A percentile compares a stretch with the other conserved stretches of the same genome.
phyloP scores from a whole-genome alignment of 1,284 basidiomycete species.

The Microbotryum silenes-acaulis region DNA sequence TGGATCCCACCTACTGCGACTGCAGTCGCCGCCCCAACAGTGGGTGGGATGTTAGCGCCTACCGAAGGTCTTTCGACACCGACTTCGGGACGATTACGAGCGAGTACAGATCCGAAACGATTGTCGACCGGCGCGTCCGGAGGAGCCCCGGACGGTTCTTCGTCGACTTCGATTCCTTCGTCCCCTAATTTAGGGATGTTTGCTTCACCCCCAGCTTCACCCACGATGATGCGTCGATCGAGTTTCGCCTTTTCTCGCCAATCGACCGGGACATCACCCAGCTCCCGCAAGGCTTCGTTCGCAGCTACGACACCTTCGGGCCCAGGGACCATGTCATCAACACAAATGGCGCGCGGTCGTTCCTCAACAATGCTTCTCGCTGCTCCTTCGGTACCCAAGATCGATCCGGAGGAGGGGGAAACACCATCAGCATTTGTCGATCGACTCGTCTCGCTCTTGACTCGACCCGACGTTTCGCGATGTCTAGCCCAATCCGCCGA shows the following conservation, averaged over 20 bases:
- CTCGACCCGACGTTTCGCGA: background rate
- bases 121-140: constrained; percentile 5
- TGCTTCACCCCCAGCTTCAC: too few species aligned
- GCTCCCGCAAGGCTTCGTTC: background rate
- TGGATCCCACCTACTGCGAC: constrained; percentile 5
- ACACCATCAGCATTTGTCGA: constrained; percentile 60
- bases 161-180: background rate
- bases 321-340: background rate
- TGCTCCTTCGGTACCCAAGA: constrained; percentile 1
- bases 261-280: background rate
- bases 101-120: constrained; percentile 25
- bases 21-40: background rate
- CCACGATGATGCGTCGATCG: too few species aligned
- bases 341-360: background rate
- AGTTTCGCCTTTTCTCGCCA: too few species aligned
- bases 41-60: background rate
- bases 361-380: background rate
- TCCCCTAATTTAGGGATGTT: too few species aligned
- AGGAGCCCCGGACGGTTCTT: background rate
- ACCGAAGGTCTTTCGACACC: background rate
- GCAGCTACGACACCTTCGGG: constrained; percentile 7
- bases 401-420: constrained; percentile 47
- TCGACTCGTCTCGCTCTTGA: constrained; percentile 38
- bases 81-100: constrained; percentile 11
- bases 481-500: constrained; percentile 52